phyloP scores from a whole-genome alignment of 225 moss, liverwort and hornwort species.

The Thuidium tamariscinum region DNA sequence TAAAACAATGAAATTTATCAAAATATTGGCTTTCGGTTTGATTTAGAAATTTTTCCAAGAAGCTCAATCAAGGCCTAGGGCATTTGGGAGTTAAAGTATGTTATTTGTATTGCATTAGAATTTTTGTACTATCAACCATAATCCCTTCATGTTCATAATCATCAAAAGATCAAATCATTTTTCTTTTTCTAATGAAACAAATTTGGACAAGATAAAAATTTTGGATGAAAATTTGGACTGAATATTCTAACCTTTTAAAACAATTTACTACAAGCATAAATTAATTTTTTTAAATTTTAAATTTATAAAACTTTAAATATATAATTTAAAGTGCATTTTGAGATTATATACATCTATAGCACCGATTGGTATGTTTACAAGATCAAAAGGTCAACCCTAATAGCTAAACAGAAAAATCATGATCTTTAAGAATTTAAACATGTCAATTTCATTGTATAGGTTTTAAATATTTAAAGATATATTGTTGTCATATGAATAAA shows the following conservation, averaged over 20 bases:
- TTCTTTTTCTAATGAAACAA: neutral
- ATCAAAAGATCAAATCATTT: neutral
- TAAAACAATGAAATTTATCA: neutral
- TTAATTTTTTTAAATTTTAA: too few species aligned
- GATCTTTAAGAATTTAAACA: neutral
- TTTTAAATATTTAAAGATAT: neutral
- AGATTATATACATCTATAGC: neutral
- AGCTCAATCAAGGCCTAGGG: too few species aligned
- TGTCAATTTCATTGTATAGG: neutral
- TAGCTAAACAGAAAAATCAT: neutral
- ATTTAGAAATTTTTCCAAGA: neutral
- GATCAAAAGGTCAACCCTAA: neutral
- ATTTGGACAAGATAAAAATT: too few species aligned
- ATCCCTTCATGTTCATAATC: accelerated
- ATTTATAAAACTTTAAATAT: too few species aligned
- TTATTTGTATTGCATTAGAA: neutral
- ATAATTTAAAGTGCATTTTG: neutral
- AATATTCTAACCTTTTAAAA: neutral
- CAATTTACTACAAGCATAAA: neutral
- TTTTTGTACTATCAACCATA: neutral
- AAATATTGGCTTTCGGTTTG: neutral
- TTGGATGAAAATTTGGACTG: neutral
- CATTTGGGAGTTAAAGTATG: neutral
- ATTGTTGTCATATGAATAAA: neutral
- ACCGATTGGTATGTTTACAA: neutral